Evolutionary conservation across 2,329 filamentous ascomycete species (phyloP).

Genomic region (Pseudogymnoascus sp.): DNA sequence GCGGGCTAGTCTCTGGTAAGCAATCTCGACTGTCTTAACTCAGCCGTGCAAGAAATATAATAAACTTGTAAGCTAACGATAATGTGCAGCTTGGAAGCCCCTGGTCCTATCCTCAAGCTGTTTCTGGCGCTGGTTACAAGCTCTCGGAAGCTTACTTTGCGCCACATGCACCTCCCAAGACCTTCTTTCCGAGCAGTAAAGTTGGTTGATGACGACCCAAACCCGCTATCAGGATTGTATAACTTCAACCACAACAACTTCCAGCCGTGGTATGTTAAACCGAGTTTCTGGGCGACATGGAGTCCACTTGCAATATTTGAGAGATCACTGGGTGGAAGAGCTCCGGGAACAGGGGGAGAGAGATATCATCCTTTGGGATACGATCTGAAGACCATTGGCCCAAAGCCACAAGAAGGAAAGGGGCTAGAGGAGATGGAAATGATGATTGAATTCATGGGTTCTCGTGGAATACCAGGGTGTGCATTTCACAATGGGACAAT

Average conservation of each 20-base stretch:
- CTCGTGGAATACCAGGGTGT: constrained; percentile 10
- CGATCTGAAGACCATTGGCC: constrained; percentile 19
- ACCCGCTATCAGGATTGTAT: constrained; percentile 18
- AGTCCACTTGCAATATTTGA: constrained; percentile 14
- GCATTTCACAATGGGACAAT: not conserved
- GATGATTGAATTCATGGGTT: constrained; percentile 17
- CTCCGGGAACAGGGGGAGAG: constrained; percentile 15
- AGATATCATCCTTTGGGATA: constrained; percentile 18
- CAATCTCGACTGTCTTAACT: not conserved
- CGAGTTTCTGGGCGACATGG: constrained; percentile 17
- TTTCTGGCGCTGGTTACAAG: constrained; percentile 5
- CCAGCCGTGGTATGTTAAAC: constrained; percentile 19
- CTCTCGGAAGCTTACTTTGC: constrained; percentile 16
- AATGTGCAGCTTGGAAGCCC: constrained; percentile 17
- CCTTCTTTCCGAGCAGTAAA: constrained; percentile 16
- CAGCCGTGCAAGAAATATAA: not conserved
- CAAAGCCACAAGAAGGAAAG: constrained; percentile 19
- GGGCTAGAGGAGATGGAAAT: constrained; percentile 16
- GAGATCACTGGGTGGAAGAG: constrained; percentile 16
- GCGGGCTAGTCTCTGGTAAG: constrained; percentile 17
- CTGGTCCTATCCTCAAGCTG: constrained; percentile 15
- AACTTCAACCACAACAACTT: constrained; percentile 17
- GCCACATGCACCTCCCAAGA: constrained; percentile 17
- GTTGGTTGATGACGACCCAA: constrained; percentile 16
- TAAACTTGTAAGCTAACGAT: constrained; percentile 1